Base-by-base conservation (phyloP, 2,329 filamentous ascomycete genomes). In the Thelonectria rubi region DNA sequence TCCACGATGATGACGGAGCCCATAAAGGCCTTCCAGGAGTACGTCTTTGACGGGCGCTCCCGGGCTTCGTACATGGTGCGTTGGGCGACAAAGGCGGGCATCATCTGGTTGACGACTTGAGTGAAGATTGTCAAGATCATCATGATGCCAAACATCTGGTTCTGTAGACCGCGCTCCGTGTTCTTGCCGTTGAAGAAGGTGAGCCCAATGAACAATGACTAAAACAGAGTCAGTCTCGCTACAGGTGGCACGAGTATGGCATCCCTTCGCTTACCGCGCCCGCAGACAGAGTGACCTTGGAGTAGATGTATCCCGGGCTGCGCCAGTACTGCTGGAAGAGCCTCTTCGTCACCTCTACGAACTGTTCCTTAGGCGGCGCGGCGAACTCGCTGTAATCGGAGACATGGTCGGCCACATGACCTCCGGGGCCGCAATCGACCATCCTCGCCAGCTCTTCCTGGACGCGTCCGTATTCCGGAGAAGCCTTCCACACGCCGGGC, bases 61-160 rank as follows among this genome's bases (percentile, higher is more conserved):
- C 86, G 86, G 17, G 86, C 82, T 75, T 91, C 89, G 73, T 91
- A 91, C 3, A 91, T 78, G 14, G 86, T 81, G 47, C 89, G 85
- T 68, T 91, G 88, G 1, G 85, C 83, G 53, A 91, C 84, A 67
- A 91, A 91, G 62, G 88, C 85, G 2, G 89, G 89, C 85, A 91
- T 89, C 66, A 88, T 86, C 65, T 88, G 86, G 63, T 88, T 83
- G 3, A 86, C 82, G 50, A 90, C 75, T 55, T 85, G 82, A 39
- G 85, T 84, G 75, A 92, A 91, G 74, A 91, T 88, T 15, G 86
- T 90, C 59, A 85, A 77, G 62, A 91, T 79, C 85, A 91, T 88
- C 78, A 92, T 91, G 61, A 91, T 86, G 60, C 82, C 83, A 74
- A 91, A 91, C 75, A 91, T 83, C 58, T 88, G 85, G 72, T 91